phyloP scores from a whole-genome alignment of 495 filamentous ascomycete genomes.

The Hypoxylon fragiforme region DNA sequence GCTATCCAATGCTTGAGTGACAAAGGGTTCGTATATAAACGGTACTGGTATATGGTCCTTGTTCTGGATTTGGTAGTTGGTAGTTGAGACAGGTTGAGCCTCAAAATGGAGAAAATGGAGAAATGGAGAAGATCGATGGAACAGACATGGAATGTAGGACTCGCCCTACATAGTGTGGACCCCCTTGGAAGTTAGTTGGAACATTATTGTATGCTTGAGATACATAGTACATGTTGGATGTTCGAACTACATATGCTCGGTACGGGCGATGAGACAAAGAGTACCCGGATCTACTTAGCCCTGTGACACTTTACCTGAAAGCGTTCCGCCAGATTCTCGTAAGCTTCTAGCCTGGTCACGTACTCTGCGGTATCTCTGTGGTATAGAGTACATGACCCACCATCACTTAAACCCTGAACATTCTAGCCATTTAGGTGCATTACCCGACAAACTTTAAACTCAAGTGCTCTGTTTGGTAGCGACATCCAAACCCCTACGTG shows the following conservation, averaged over 20 bases:
- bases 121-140: too few relatives aligned
- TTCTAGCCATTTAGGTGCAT: constrained; percentile 34
- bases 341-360: too few relatives aligned
- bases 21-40: too few relatives aligned
- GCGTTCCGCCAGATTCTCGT: too few relatives aligned
- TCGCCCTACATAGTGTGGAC: constrained; percentile 1
- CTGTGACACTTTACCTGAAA: background rate
- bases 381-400: constrained; percentile 1
- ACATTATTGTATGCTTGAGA: too few relatives aligned
- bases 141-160: background rate
- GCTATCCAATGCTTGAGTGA: too few relatives aligned
- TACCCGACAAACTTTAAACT: constrained; percentile 32
- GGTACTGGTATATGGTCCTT: too few relatives aligned
- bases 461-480: constrained; percentile 10
- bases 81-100: constrained; percentile 28
- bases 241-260: background rate
- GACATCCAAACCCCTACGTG: background rate
- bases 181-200: too few relatives aligned
- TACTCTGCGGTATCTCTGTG: background rate
- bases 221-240: too few relatives aligned
- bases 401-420: constrained; percentile 3
- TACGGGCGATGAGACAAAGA: background rate
- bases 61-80: constrained; percentile 21
- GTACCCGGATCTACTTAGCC: constrained; percentile 16
- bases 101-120: constrained; percentile 28